Conservation (phyloP, 1,284 basidiomycete genomes). For the Volvariella volvacea region DNA sequence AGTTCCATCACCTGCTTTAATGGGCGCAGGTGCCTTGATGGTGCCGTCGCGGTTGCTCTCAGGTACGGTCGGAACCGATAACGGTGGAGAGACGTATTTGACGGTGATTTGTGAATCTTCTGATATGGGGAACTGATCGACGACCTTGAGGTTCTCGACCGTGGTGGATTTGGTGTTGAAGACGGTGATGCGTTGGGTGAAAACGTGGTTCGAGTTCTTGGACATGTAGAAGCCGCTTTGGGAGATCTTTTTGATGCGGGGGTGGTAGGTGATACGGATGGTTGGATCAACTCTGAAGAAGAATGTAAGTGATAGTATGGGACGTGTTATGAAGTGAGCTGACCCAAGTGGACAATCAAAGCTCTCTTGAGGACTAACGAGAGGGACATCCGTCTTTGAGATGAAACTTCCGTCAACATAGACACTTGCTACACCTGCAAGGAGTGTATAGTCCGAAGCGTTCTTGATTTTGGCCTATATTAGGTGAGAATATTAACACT, state of each 20-base stretch:
- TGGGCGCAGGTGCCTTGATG: neutral
- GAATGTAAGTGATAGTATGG: no score
- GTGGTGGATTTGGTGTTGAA: constrained; percentile 23
- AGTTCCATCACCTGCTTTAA: constrained; percentile 10
- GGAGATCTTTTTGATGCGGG: constrained; percentile 19
- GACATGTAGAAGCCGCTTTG: constrained; percentile 12
- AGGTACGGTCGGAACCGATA: constrained; percentile 4
- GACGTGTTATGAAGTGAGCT: constrained; percentile 7
- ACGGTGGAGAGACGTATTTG: constrained; percentile 16
- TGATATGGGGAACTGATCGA: constrained; percentile 29
- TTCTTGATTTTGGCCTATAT: constrained; percentile 30
- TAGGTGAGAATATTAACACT: neutral
- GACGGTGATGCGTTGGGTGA: constrained; percentile 23
- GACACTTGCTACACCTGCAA: constrained; percentile 25
- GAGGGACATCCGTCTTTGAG: constrained; percentile 21
- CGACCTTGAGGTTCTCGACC: constrained; percentile 20
- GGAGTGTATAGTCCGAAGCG: constrained; percentile 28
- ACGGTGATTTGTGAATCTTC: constrained; percentile 23
- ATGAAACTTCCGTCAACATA: constrained; percentile 35
- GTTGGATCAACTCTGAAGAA: constrained; percentile 15
- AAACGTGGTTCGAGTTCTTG: constrained; percentile 15
- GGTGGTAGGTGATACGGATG: constrained; percentile 17
- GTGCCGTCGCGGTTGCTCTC: neutral
- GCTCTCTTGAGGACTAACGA: constrained; percentile 26
- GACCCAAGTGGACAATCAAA: constrained; percentile 31